Evolutionary conservation across 139 green algal species (phyloP), one percentile per base, ranked within the genome.

Genomic region (Desmodesmus armatus): DNA sequence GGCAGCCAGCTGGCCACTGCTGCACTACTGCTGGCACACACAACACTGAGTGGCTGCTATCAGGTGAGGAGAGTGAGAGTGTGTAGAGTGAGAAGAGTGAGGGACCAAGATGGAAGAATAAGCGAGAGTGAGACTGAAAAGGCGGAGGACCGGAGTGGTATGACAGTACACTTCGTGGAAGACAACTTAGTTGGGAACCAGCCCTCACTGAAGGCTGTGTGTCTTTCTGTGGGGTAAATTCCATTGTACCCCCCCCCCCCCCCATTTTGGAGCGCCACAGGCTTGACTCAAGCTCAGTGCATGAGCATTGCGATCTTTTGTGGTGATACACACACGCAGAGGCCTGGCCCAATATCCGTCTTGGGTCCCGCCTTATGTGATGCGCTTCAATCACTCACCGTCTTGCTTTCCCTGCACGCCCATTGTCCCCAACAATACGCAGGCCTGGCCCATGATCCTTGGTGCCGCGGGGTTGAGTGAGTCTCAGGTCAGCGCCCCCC

Each of bases 1-100:
- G 47, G 73, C 31, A 69, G 49, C 47, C 44, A 63, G 13, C 29
- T 80, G 29, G 73, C 73, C 39, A 80, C 73, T 37, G 73, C 49
- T 27, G 73, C 73, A 11, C 49, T 80, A 31, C 40, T 80, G 47
- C 73, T 80, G 73, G 73, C 73, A 49, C 49, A 80, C 35, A 21
- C 73, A 7, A 80, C 73, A 0, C 73, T 80, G 15, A 17, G 17
- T 1, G 47, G 49, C 19, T 13, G 47, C 49, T 51, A 49, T 49
- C 11, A 13, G n/a, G n/a, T n/a, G n/a, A 13, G 13, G 51, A 17
- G 51, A 13, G 15, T 62, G 51, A n/a, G 13, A 17, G 51, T 17
- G 51, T 13, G 15, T 62, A 17, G 51, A 13, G 51, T 17, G 13
- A 17, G 15, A 17, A 62, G 51, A 27, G 51, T 62, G 51, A 62